Percentiles rank a stretch among this genome's conserved stretches.
Evolutionary conservation across 192 early-diverging fungal species (phyloP).

Genomic region (Lunasporangiospora selenospora): DNA sequence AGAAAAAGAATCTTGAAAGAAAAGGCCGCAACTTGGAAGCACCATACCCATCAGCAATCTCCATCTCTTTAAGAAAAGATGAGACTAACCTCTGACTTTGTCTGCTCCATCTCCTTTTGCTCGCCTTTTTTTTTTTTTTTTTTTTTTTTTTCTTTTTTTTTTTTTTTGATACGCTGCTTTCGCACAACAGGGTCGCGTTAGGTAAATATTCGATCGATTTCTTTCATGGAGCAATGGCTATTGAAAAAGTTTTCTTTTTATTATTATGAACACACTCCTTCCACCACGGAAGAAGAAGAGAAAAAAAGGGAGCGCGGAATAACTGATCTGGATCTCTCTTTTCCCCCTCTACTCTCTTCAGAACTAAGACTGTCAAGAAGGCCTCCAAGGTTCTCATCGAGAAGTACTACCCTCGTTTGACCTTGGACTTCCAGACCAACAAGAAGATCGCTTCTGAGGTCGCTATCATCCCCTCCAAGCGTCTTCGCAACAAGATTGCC

Average conservation of each 20-base stretch:
- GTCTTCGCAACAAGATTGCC: slow-evolving; percentile 99
- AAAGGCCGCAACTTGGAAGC: no score
- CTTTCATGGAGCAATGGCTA: background rate
- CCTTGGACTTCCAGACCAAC: slow-evolving; percentile 99
- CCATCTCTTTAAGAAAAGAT: no score
- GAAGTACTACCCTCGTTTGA: slow-evolving; percentile 99
- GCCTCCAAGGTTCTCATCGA: slow-evolving; percentile 99
- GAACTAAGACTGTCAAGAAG: slow-evolving; percentile 99
- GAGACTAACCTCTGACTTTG: no score
- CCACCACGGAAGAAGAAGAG: no score
- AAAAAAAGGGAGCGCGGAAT: no score
- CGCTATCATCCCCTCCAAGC: slow-evolving; percentile 98
- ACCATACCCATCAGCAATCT: no score
- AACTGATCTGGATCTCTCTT: background rate
- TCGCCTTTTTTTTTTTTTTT: slow-evolving; percentile 4
- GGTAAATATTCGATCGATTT: slow-evolving; percentile 32
- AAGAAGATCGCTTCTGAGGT: slow-evolving; percentile 99
- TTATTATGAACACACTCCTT: background rate
- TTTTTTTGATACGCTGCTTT: background rate
- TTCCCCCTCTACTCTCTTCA: slow-evolving; percentile 2
- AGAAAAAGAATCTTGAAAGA: no score
- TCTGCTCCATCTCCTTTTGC: no score
- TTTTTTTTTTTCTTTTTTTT: background rate
- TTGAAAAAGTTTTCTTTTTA: background rate
- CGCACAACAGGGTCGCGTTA: slow-evolving; percentile 42